Percentiles rank a stretch among this genome's conserved stretches.
phyloP scores from a whole-genome alignment of 140 eudicot species.

The Stevia rebaudiana region DNA sequence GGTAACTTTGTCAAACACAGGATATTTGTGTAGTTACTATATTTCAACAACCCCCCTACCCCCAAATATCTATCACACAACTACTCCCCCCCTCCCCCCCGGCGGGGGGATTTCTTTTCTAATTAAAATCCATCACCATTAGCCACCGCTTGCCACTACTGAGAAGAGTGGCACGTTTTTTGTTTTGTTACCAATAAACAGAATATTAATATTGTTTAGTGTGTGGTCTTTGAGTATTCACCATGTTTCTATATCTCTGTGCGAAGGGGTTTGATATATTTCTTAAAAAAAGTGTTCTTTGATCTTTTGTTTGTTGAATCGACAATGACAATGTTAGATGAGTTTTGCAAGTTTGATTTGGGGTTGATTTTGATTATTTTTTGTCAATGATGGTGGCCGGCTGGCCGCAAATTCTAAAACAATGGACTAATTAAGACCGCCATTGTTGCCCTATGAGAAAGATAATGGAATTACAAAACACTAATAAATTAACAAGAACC shows the following conservation, averaged over 20 bases:
- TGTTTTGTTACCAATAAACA: no score
- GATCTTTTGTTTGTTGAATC: conserved; percentile 20
- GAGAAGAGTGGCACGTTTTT: no score
- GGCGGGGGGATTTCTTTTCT: no score
- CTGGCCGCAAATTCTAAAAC: conserved; percentile 68
- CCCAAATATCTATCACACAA: no score
- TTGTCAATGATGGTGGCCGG: conserved; percentile 63
- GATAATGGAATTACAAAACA: conserved; percentile 45
- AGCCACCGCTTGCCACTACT: no score
- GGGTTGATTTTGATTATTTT: background rate
- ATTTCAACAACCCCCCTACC: no score
- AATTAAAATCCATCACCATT: no score
- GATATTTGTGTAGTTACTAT: no score
- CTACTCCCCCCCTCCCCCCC: no score
- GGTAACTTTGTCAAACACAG: no score
- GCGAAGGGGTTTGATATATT: conserved; percentile 4
- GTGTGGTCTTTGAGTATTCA: conserved; percentile 24
- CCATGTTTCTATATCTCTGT: conserved; percentile 33
- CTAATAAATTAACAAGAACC: conserved; percentile 42
- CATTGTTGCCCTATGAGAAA: conserved; percentile 55
- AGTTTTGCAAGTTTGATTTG: conserved; percentile 2
- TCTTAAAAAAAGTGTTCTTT: conserved; percentile 5
- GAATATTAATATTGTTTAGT: no score
- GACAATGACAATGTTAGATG: conserved; percentile 54
- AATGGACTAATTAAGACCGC: conserved; percentile 52